phyloP scores from a whole-genome alignment of 805 yeast genomes.

The Vanderwaltozyma verrucispora region DNA sequence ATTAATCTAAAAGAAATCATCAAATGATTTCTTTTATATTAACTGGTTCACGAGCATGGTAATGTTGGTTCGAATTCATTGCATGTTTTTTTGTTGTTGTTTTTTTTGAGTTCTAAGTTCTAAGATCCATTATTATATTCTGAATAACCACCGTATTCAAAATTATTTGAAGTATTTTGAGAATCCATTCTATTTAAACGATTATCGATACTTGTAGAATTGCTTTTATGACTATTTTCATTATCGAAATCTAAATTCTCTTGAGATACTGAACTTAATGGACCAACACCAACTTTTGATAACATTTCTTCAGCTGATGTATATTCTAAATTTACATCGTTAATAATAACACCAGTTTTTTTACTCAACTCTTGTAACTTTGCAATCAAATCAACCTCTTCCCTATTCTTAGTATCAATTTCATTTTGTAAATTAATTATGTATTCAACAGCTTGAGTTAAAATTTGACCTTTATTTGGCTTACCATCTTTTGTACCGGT shows the following conservation, averaged over 20 bases:
- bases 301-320: constrained; percentile 75
- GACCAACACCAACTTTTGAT: constrained; percentile 76
- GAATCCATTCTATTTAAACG: no score
- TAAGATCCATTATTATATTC: constrained; percentile 22
- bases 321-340: constrained; percentile 38
- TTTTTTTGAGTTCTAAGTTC: no score
- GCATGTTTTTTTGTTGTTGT: no score
- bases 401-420: constrained; percentile 69
- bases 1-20: no score
- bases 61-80: no score
- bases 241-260: background rate
- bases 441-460: constrained; percentile 66
- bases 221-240: no score
- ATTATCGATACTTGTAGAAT: no score
- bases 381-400: constrained; percentile 64
- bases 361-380: constrained; percentile 45
- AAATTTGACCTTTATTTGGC: constrained; percentile 76
- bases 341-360: constrained; percentile 32
- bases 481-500: constrained; percentile 75
- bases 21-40: no score
- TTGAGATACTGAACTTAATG: constrained; percentile 28
- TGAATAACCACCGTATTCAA: constrained; percentile 33
- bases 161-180: constrained; percentile 20
- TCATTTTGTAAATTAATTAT: constrained; percentile 54
- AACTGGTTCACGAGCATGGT: no score